Evolutionary conservation across 2,329 filamentous ascomycete genomes (phyloP).

Genomic region (Tolypocladium paradoxum): DNA sequence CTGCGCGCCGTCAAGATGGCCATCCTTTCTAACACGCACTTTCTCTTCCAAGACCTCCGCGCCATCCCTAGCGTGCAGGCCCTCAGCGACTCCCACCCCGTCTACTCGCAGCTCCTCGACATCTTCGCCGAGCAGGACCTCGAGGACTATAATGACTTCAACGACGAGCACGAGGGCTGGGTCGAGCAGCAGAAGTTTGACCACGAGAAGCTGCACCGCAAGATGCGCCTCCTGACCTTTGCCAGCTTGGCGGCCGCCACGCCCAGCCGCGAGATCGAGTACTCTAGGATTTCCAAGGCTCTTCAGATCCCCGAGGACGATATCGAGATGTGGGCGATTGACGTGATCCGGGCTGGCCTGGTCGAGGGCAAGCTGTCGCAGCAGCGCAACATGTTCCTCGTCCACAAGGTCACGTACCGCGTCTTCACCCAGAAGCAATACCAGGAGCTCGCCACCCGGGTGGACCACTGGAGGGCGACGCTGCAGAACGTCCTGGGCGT

Average conservation of each 20-base stretch:
- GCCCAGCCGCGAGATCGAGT: constrained; percentile 78
- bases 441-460: constrained; percentile 79
- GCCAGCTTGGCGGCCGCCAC: constrained; percentile 78
- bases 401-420: constrained; percentile 92
- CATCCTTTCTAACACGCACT: constrained; percentile 43
- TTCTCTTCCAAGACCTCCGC: constrained; percentile 71
- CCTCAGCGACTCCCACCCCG: constrained; percentile 70
- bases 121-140: constrained; percentile 91
- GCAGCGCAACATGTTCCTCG: constrained; percentile 82
- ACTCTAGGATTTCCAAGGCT: constrained; percentile 71
- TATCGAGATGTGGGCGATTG: constrained; percentile 97
- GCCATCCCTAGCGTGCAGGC: constrained; percentile 76
- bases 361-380: constrained; percentile 96
- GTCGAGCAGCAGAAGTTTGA: constrained; percentile 67
- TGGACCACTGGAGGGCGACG: constrained; percentile 85
- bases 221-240: constrained; percentile 93
- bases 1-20: constrained; percentile 45
- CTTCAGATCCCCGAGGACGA: constrained; percentile 75
- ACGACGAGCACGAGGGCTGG: constrained; percentile 80
- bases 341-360: constrained; percentile 89
- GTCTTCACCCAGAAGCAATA: constrained; percentile 98
- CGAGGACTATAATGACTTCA: constrained; percentile 92
- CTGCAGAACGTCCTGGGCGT: constrained; percentile 69
- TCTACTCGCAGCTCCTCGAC: constrained; percentile 85
- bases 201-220: constrained; percentile 68